A percentile compares a stretch with the other conserved stretches of the same genome.
Evolutionary conservation across 352 stramenopile species (phyloP).

Genomic region (Globisporangium yorkense): DNA sequence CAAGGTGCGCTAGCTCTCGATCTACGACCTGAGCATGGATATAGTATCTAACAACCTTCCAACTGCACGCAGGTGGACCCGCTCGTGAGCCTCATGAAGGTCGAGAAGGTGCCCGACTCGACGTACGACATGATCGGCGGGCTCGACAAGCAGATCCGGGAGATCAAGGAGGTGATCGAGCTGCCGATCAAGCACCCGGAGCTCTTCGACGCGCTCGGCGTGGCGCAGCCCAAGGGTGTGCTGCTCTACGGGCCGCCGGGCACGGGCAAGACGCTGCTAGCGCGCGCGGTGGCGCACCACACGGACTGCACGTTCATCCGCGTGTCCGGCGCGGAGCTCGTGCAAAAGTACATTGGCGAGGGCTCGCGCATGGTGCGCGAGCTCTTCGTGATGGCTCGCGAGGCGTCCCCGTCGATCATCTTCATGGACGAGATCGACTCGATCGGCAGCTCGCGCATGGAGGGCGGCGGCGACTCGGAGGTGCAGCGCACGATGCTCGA

Average conservation of each 20-base stretch:
- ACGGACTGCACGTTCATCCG: slow-evolving; percentile 99
- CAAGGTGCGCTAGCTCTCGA: slow-evolving; percentile 59
- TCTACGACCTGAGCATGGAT: no score
- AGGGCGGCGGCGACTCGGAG: slow-evolving; percentile 96
- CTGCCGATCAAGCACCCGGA: slow-evolving; percentile 99
- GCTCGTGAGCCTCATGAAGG: slow-evolving; percentile 92
- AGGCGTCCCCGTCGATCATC: slow-evolving; percentile 98
- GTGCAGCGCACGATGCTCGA: slow-evolving; percentile 99
- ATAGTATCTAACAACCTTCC: no score
- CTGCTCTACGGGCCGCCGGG: slow-evolving; percentile 96
- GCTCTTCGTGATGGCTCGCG: slow-evolving; percentile 98
- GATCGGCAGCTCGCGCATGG: slow-evolving; percentile 93
- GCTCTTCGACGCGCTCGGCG: slow-evolving; percentile 98
- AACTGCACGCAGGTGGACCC: slow-evolving; percentile 58
- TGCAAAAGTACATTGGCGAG: slow-evolving; percentile 99
- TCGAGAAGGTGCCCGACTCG: slow-evolving; percentile 99
- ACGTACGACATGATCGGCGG: slow-evolving; percentile 99
- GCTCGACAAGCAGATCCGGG: slow-evolving; percentile 99
- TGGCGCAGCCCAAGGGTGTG: slow-evolving; percentile 96
- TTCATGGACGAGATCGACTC: slow-evolving; percentile 99
- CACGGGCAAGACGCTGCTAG: slow-evolving; percentile 98
- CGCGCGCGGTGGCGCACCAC: slow-evolving; percentile 98
- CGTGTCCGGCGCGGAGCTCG: slow-evolving; percentile 97
- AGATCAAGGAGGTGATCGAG: slow-evolving; percentile 99
- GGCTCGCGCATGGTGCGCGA: slow-evolving; percentile 98